These are phyloP conservation scores for Skeletonema grethae DNA, from an alignment of 108 stramenopile genomes.

Conservation along the genomic window DNA sequence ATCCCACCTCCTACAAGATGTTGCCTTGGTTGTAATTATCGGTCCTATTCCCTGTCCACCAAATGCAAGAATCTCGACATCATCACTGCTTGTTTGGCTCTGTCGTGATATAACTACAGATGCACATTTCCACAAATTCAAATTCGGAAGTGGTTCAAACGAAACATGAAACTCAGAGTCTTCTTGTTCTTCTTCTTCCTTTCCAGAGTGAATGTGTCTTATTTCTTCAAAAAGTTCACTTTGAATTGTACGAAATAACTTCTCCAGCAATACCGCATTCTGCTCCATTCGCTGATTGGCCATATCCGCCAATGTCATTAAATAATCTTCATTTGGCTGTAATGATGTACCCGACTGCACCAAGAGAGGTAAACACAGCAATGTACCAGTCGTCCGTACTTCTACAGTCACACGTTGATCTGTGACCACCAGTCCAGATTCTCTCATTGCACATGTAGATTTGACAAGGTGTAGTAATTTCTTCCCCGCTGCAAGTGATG, in stretches of 20 bases:
- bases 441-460: slow-evolving; percentile 74
- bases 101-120: slow-evolving; percentile 38
- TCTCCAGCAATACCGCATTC: slow-evolving; percentile 60
- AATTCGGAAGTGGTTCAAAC: slow-evolving; percentile 49
- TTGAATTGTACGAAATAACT: slow-evolving; percentile 48
- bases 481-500: slow-evolving; percentile 53
- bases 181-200: slow-evolving; percentile 10
- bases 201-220: neutral
- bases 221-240: slow-evolving; percentile 41
- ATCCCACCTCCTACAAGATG: slow-evolving; percentile 44
- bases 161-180: neutral
- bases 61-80: slow-evolving; percentile 56
- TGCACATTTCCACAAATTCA: slow-evolving; percentile 76
- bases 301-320: slow-evolving; percentile 54
- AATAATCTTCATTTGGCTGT: slow-evolving; percentile 41
- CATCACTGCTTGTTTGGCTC: neutral
- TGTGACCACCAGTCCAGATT: slow-evolving; percentile 80
- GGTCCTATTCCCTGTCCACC: slow-evolving; percentile 88
- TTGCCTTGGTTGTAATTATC: neutral
- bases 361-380: slow-evolving; percentile 57
- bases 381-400: slow-evolving; percentile 68
- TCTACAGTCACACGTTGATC: slow-evolving; percentile 62
- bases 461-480: slow-evolving; percentile 62
- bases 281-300: slow-evolving; percentile 63
- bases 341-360: slow-evolving; percentile 25